Percentiles rank a stretch among this genome's conserved stretches.
These are phyloP conservation scores for Aureobasidium sp. DNA, from an alignment of 2,329 filamentous ascomycete species.

Conservation along the genomic window DNA sequence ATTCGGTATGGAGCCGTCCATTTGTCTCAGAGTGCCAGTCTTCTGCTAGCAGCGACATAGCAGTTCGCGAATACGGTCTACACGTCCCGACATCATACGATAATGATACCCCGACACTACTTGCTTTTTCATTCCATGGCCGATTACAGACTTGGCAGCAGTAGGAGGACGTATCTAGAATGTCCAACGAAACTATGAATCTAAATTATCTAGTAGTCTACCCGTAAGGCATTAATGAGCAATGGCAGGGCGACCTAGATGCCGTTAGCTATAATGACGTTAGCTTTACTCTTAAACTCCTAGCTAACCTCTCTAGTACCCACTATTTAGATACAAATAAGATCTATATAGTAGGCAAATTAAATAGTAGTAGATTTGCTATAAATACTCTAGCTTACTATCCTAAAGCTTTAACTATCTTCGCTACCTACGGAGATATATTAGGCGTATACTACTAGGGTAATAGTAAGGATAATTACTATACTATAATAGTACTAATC, in stretches of 20 bases:
- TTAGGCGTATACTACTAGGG: slow-evolving; percentile 41
- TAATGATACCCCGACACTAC: slow-evolving; percentile 28
- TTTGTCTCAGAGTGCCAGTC: too few species aligned
- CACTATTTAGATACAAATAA: slow-evolving; percentile 39
- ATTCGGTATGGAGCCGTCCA: too few species aligned
- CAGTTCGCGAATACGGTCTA: slow-evolving; percentile 31
- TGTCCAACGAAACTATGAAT: slow-evolving; percentile 41
- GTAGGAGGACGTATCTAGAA: slow-evolving; percentile 38
- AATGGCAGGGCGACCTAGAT: slow-evolving; percentile 39
- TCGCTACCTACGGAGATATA: slow-evolving; percentile 46
- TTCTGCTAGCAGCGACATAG: too few species aligned
- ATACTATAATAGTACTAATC: slow-evolving; percentile 19
- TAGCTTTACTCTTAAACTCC: slow-evolving; percentile 37
- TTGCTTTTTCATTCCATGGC: slow-evolving; percentile 46
- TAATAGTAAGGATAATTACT: slow-evolving; percentile 19
- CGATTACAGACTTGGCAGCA: slow-evolving; percentile 31
- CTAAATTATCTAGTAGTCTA: slow-evolving; percentile 40
- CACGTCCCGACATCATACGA: slow-evolving; percentile 37
- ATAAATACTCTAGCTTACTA: slow-evolving; percentile 41
- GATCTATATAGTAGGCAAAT: slow-evolving; percentile 44
- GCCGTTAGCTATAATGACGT: slow-evolving; percentile 34
- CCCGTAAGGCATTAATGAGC: slow-evolving; percentile 32
- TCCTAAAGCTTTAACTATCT: slow-evolving; percentile 32
- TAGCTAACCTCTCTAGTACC: slow-evolving; percentile 31
- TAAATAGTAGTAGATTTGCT: slow-evolving; percentile 47